phyloP scores from a whole-genome alignment of 2,329 filamentous ascomycete genomes.

The Alternaria tenuissima region DNA sequence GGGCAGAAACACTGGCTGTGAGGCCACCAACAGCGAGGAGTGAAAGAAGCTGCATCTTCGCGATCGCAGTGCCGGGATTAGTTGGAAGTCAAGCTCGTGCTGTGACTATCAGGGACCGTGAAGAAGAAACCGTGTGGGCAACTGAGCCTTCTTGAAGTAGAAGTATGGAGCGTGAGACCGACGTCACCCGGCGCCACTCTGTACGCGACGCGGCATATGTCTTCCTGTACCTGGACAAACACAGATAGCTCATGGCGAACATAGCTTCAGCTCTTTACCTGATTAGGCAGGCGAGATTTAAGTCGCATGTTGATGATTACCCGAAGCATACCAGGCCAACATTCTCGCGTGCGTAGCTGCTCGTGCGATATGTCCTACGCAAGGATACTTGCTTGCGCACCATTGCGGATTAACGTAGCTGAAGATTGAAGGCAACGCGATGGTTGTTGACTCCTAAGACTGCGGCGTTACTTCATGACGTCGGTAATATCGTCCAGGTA shows the following conservation, averaged over 20 bases:
- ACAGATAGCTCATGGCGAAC: conserved; percentile 16
- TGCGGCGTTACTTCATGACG: neutral
- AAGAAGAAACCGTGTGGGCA: conserved; percentile 3
- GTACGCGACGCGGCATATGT: conserved; percentile 12
- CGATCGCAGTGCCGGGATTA: conserved; percentile 1
- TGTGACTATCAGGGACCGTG: conserved; percentile 12
- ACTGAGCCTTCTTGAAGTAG: conserved; percentile 9
- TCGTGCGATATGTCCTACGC: neutral
- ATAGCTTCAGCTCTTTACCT: conserved; percentile 13
- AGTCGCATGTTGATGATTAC: neutral
- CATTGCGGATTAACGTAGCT: neutral
- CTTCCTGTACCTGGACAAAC: conserved; percentile 16
- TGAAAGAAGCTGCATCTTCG: conserved; percentile 44
- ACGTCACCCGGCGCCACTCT: conserved; percentile 20
- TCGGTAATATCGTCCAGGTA: conserved; percentile 4
- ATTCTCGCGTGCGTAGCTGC: neutral
- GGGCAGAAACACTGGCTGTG: conserved; percentile 36
- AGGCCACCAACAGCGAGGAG: conserved; percentile 41
- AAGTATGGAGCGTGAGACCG: neutral
- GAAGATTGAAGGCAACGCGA: neutral
- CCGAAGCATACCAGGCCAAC: conserved; percentile 1
- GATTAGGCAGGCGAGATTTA: conserved; percentile 23
- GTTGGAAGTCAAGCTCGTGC: conserved; percentile 7
- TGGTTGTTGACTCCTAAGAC: neutral
- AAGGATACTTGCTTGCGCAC: neutral